Evolutionary conservation across 2,329 filamentous ascomycete genomes (phyloP), one percentile per base, ranked within the genome.

Genomic region (Trichoderma hamatum): DNA sequence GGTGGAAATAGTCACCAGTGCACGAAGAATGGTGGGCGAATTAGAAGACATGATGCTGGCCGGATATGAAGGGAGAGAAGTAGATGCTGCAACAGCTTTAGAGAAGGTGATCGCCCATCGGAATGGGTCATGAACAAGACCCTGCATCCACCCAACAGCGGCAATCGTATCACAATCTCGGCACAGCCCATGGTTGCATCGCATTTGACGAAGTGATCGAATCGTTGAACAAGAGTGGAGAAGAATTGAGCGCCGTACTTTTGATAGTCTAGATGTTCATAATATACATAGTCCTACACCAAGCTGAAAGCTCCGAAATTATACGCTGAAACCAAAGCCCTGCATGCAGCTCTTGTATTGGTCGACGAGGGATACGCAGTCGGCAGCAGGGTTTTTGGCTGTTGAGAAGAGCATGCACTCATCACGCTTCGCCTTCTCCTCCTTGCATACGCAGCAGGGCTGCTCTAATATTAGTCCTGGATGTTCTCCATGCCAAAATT

Each of bases 321-420:
- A 88, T 63, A 89, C 82, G 80, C 93, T 91, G 84, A 97, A 99
- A 19, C 96, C 96, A 77, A 92, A 98, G 13, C 93, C 92, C 69
- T 90, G 89, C 96, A 99, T 98, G 81, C 96, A 99, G 74, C 82
- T 89, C 82, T 89, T 90, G 84, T 99, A 99, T 78, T 92, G 89
- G 32, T 93, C 88, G 72, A 99, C 92, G 71, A 93, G 86, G 62
- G 90, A 87, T 80, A 90, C 87, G 86, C 96, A 99, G 76, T 96
- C 94, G 76, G 88, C 86, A 75, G 92, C 88, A 49, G 96, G 93
- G 78, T 97, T 91, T 76, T 90, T 86, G 71, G 92, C 86, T 72
- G 88, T 94, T 68, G 93, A 97, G 84, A 98, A 97, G 68, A 99
- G 92, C 95, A 99, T 98, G 85, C 96, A 99, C 82, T 99, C 94